phyloP scores from a whole-genome alignment of 495 filamentous ascomycete genomes.

The Xylaria venustula region DNA sequence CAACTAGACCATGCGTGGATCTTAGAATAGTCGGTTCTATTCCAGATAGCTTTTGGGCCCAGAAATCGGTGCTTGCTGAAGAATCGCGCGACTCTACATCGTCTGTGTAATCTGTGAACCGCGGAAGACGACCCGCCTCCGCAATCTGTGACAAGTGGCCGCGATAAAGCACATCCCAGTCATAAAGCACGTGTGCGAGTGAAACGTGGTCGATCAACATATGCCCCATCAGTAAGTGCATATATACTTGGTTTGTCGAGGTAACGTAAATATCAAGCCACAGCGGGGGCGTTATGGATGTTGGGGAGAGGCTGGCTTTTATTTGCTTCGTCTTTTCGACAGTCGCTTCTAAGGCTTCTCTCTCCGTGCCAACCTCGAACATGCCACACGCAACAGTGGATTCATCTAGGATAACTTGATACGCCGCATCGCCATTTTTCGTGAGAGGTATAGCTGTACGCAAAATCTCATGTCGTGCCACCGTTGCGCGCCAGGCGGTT shows the following conservation, averaged over 20 bases:
- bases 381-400: neutral
- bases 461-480: neutral
- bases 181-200: constrained; percentile 1
- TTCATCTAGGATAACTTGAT: neutral
- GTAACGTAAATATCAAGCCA: neutral
- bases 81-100: constrained; percentile 1
- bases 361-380: neutral
- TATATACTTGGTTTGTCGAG: neutral
- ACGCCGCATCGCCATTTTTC: neutral
- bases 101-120: neutral
- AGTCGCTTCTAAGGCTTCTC: neutral
- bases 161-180: neutral
- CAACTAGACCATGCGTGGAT: too few relatives aligned
- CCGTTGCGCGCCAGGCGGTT: neutral
- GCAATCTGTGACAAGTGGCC: neutral
- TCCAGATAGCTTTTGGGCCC: neutral
- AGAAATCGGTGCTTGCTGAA: neutral
- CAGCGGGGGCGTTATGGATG: neutral
- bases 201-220: constrained; percentile 4
- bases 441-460: constrained; percentile 1
- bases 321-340: neutral
- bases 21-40: neutral
- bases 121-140: neutral
- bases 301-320: neutral
- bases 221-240: constrained; percentile 3